Evolutionary conservation across 2,329 filamentous ascomycete genomes (phyloP).

Genomic region (Coniochaeta sp.): DNA sequence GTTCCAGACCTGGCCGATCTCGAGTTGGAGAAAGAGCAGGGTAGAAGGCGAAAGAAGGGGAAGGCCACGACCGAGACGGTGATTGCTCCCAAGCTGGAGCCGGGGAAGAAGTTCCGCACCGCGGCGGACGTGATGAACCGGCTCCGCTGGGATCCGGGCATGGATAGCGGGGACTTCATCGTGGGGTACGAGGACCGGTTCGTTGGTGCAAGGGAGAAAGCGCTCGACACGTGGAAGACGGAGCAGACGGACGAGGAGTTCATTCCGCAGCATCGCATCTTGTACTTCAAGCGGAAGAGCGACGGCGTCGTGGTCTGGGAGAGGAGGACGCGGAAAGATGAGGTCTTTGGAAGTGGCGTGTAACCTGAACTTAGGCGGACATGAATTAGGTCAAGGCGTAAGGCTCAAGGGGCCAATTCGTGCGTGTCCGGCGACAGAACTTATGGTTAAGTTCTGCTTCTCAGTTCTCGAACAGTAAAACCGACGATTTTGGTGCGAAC

Average conservation of each 20-base stretch:
- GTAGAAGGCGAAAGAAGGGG: conserved; percentile 11
- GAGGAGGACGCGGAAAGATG: conserved; percentile 42
- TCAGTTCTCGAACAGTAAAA: conserved; percentile 4
- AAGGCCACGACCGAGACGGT: conserved; percentile 9
- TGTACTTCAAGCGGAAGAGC: conserved; percentile 51
- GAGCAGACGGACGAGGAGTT: conserved; percentile 61
- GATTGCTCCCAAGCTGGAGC: conserved; percentile 18
- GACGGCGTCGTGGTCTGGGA: conserved; percentile 52
- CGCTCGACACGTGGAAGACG: conserved; percentile 49
- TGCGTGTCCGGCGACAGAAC: too few relatives aligned
- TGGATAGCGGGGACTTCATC: conserved; percentile 45
- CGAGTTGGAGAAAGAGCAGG: not conserved
- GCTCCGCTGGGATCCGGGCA: conserved; percentile 50
- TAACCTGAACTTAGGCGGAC: too few relatives aligned
- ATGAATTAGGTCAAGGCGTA: too few relatives aligned
- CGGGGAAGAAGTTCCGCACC: conserved; percentile 43
- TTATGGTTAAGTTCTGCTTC: too few relatives aligned
- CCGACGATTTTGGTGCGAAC: conserved; percentile 4
- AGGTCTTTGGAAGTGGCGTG: conserved; percentile 49
- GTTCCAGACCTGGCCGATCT: not conserved
- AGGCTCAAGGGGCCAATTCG: too few relatives aligned
- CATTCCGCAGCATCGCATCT: conserved; percentile 57
- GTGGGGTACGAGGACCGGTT: conserved; percentile 59
- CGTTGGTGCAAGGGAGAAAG: conserved; percentile 43
- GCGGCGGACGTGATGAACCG: conserved; percentile 53